phyloP scores from a whole-genome alignment of 2,329 filamentous ascomycete genomes.

The Fusarium protoensiforme region DNA sequence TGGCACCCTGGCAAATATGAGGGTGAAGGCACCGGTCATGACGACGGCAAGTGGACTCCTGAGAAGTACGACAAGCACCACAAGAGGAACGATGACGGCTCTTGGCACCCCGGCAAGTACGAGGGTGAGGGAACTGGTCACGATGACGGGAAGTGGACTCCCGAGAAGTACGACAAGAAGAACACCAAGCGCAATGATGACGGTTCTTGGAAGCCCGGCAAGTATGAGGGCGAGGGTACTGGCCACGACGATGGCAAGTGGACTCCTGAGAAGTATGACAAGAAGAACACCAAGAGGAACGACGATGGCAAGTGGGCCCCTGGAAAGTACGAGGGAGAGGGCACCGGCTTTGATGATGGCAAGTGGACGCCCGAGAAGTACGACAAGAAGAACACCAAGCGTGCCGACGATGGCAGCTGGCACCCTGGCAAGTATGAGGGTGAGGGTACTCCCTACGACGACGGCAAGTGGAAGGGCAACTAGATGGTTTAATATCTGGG shows the following conservation, averaged over 20 bases:
- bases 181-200: background rate
- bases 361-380: constrained; percentile 5
- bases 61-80: background rate
- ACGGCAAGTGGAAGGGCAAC: constrained; percentile 10
- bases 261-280: background rate
- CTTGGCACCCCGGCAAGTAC: constrained; percentile 22
- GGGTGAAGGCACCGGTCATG: background rate
- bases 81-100: constrained; percentile 6
- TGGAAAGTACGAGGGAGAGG: constrained; percentile 10
- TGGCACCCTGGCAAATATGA: constrained; percentile 6
- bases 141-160: constrained; percentile 9
- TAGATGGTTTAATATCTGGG: background rate
- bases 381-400: background rate
- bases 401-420: constrained; percentile 25
- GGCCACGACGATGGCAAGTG: constrained; percentile 8
- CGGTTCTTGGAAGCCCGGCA: background rate
- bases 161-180: constrained; percentile 4
- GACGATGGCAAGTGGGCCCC: constrained; percentile 26
- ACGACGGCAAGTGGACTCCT: constrained; percentile 8
- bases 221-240: constrained; percentile 6
- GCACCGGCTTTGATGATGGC: background rate
- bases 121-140: constrained; percentile 13
- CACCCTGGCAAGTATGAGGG: constrained; percentile 11
- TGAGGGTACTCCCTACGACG: background rate
- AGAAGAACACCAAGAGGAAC: background rate